phyloP scores from a whole-genome alignment of 306 rosid genomes.

The Quillaja saponaria region DNA sequence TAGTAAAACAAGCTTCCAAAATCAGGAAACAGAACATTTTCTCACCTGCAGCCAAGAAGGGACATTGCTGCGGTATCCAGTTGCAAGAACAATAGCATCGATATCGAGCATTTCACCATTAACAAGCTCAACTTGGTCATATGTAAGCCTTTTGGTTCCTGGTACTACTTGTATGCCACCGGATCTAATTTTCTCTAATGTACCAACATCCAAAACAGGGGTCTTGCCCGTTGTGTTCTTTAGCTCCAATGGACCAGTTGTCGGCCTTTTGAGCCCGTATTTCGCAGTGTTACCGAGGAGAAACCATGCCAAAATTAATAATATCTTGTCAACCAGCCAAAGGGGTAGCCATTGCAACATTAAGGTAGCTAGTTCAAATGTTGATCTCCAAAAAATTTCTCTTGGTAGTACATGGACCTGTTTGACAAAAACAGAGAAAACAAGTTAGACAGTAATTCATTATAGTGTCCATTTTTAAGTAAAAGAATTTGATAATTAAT shows the following conservation, averaged over 20 bases:
- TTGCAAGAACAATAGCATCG: conserved; percentile 76
- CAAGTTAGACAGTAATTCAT: conserved; percentile 21
- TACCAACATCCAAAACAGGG: conserved; percentile 90
- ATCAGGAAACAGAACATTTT: conserved; percentile 19
- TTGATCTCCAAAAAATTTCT: conserved; percentile 74
- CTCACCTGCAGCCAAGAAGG: conserved; percentile 98
- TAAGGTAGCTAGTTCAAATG: conserved; percentile 66
- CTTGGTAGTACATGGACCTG: conserved; percentile 90
- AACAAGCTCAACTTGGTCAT: conserved; percentile 50
- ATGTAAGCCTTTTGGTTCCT: conserved; percentile 56
- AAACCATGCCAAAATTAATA: conserved; percentile 68
- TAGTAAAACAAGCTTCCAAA: conserved; percentile 7
- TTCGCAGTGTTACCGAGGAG: conserved; percentile 62
- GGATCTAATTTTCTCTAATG: conserved; percentile 74
- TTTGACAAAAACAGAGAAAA: conserved; percentile 34
- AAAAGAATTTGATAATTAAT: not conserved
- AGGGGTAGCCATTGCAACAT: conserved; percentile 84
- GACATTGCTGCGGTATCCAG: conserved; percentile 93
- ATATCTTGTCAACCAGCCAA: conserved; percentile 73
- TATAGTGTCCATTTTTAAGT: not conserved
- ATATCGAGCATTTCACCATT: conserved; percentile 52
- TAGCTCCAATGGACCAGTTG: conserved; percentile 66
- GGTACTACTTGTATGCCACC: conserved; percentile 75
- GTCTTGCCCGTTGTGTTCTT: conserved; percentile 81
- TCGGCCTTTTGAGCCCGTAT: conserved; percentile 74